A percentile compares a stretch with the other conserved stretches of the same genome.
phyloP scores from a whole-genome alignment of 164 flowering plant species.

The Vitis cinerea region DNA sequence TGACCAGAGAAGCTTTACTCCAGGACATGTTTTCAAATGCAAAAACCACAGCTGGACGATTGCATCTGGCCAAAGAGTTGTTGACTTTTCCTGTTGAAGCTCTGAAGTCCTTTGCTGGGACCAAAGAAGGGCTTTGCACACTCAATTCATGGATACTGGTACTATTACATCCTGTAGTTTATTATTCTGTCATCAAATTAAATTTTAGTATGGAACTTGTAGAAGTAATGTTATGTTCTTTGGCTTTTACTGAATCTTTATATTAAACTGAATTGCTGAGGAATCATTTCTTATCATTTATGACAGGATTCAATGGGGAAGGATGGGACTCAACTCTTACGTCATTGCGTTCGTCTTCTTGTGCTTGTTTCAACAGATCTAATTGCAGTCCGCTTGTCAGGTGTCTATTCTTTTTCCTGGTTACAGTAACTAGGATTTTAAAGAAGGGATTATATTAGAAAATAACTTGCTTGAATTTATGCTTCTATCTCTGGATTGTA shows the following conservation, averaged over 20 bases:
- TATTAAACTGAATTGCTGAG: conserved; percentile 1
- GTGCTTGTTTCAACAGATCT: conserved; percentile 89
- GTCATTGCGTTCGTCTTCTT: conserved; percentile 96
- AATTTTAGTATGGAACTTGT: neutral
- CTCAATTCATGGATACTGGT: conserved; percentile 99
- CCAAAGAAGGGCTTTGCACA: conserved; percentile 72
- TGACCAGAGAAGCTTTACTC: conserved; percentile 62
- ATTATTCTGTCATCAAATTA: neutral
- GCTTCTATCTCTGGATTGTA: too few species aligned
- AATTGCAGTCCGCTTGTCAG: conserved; percentile 87
- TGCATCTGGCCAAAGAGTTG: conserved; percentile 83
- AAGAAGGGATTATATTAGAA: neutral
- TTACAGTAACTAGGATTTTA: too few species aligned
- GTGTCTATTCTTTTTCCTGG: conserved; percentile 32
- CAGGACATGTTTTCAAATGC: conserved; percentile 78
- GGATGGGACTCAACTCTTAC: conserved; percentile 95
- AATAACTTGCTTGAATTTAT: too few species aligned
- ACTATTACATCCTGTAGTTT: conserved; percentile 11
- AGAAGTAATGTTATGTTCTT: neutral
- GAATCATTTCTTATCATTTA: neutral
- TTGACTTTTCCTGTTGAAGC: conserved; percentile 68
- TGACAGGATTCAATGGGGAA: conserved; percentile 99
- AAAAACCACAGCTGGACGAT: conserved; percentile 80
- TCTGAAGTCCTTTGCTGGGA: conserved; percentile 89
- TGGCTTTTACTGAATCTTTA: neutral